A percentile compares a stretch with the other conserved stretches of the same genome.
These are phyloP conservation scores for Neonothopanus nambi DNA, from an alignment of 1,284 basidiomycete species.

Conservation along the genomic window DNA sequence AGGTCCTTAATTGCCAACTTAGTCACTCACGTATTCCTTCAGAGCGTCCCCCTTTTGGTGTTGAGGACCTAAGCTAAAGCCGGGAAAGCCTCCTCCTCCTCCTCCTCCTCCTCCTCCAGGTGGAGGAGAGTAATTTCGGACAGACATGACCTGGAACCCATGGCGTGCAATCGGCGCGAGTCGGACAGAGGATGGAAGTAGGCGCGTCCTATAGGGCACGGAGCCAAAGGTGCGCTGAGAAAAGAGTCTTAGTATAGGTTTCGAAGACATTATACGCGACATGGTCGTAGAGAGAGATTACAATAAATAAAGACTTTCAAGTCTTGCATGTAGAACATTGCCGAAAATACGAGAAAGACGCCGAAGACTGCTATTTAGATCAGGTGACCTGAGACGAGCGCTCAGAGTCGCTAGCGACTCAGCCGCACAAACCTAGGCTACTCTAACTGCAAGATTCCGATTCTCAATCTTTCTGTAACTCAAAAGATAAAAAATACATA, in stretches of 20 bases:
- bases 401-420: too few species aligned
- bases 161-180: conserved; percentile 6
- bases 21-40: conserved; percentile 73
- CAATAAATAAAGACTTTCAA: neutral
- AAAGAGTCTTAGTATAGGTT: conserved; percentile 3
- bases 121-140: conserved; percentile 31
- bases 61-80: conserved; percentile 54
- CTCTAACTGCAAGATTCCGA: too few species aligned
- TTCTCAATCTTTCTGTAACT: too few species aligned
- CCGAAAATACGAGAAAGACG: conserved; percentile 7
- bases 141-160: conserved; percentile 14
- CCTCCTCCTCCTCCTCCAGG: conserved; percentile 36
- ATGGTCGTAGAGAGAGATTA: neutral
- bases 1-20: neutral
- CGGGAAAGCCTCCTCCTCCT: conserved; percentile 57
- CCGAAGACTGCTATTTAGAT: too few species aligned
- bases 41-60: conserved; percentile 80
- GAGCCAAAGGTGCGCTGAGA: conserved; percentile 5
- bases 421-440: too few species aligned
- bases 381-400: too few species aligned
- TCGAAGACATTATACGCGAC: conserved; percentile 4
- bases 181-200: neutral
- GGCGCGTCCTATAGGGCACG: neutral
- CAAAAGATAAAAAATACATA: too few species aligned
- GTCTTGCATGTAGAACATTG: conserved; percentile 3